Evolutionary conservation across 2,329 filamentous ascomycete species (phyloP).

Genomic region (Coleophoma crateriformis): DNA sequence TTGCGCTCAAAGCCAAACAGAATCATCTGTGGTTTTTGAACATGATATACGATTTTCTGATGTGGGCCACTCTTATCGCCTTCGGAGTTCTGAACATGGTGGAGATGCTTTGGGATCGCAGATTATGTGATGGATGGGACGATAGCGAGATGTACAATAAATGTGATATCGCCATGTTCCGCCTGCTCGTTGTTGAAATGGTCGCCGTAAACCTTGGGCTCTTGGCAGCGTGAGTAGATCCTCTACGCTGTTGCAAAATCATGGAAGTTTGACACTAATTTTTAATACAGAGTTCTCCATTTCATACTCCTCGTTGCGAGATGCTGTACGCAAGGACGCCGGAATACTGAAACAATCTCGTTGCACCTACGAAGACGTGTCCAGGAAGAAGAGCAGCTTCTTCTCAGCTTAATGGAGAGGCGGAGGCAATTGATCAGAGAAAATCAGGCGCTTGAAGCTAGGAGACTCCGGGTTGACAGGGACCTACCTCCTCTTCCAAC

Average conservation of each 20-base stretch:
- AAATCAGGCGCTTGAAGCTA: slow-evolving; percentile 5
- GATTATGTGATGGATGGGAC: slow-evolving; percentile 7
- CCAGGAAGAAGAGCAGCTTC: slow-evolving; percentile 5
- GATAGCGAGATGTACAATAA: slow-evolving; percentile 8
- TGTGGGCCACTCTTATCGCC: slow-evolving; percentile 5
- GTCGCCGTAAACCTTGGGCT: slow-evolving; percentile 8
- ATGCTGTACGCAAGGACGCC: slow-evolving; percentile 5
- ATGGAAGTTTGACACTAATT: not conserved
- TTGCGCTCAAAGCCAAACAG: slow-evolving; percentile 4
- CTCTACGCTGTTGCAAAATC: not conserved
- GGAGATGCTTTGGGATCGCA: slow-evolving; percentile 7
- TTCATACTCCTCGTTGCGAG: slow-evolving; percentile 9
- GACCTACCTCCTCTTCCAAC: slow-evolving; percentile 1
- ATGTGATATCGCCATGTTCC: slow-evolving; percentile 8
- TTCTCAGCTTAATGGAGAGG: slow-evolving; percentile 5
- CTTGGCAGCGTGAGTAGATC: slow-evolving; percentile 7
- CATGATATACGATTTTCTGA: slow-evolving; percentile 7
- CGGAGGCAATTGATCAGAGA: slow-evolving; percentile 3
- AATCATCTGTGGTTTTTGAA: slow-evolving; percentile 5
- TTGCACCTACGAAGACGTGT: slow-evolving; percentile 1
- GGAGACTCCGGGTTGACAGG: not conserved
- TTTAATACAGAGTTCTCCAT: slow-evolving; percentile 4
- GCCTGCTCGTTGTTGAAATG: slow-evolving; percentile 9
- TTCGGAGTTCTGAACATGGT: slow-evolving; percentile 12
- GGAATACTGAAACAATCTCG: not conserved